These are phyloP conservation scores for Crucibulum laeve DNA, from an alignment of 768 basidiomycete species.

Conservation along the genomic window DNA sequence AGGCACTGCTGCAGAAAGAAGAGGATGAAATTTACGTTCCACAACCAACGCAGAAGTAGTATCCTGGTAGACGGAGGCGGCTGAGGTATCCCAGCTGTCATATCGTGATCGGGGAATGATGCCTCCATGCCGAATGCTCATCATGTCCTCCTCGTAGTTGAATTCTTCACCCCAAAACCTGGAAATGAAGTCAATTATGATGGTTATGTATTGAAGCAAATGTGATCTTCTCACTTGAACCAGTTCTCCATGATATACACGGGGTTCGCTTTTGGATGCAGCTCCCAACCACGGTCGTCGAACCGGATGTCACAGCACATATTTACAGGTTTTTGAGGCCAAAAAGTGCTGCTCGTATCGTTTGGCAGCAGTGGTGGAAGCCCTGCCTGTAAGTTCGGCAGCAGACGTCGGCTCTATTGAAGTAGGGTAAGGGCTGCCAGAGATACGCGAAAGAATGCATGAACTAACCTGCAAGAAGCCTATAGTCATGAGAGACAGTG, in stretches of 20 bases:
- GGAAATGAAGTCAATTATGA: slow-evolving; percentile 1
- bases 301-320: slow-evolving; percentile 25
- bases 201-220: slow-evolving; percentile 2
- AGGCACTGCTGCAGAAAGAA: too few relatives aligned
- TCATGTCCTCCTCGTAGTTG: slow-evolving; percentile 21
- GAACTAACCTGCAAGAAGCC: slow-evolving; percentile 49
- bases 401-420: slow-evolving; percentile 31
- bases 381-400: slow-evolving; percentile 52
- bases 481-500: slow-evolving; percentile 57
- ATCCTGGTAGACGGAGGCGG: neutral
- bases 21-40: too few relatives aligned
- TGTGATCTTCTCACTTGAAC: slow-evolving; percentile 31
- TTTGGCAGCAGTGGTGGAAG: slow-evolving; percentile 9
- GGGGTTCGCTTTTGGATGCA: slow-evolving; percentile 2
- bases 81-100: neutral
- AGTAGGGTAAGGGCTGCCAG: neutral
- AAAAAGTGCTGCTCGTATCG: slow-evolving; percentile 2
- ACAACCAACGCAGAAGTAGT: neutral
- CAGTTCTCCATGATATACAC: slow-evolving; percentile 28
- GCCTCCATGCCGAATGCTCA: slow-evolving; percentile 39
- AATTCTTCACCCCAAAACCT: slow-evolving; percentile 45
- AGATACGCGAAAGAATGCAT: neutral
- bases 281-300: neutral
- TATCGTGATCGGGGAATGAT: slow-evolving; percentile 17
- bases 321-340: neutral